Percentiles rank a stretch among this genome's conserved stretches.
Evolutionary conservation across 257 asterid genomes (phyloP).

Genomic region (Coffea canephora): DNA sequence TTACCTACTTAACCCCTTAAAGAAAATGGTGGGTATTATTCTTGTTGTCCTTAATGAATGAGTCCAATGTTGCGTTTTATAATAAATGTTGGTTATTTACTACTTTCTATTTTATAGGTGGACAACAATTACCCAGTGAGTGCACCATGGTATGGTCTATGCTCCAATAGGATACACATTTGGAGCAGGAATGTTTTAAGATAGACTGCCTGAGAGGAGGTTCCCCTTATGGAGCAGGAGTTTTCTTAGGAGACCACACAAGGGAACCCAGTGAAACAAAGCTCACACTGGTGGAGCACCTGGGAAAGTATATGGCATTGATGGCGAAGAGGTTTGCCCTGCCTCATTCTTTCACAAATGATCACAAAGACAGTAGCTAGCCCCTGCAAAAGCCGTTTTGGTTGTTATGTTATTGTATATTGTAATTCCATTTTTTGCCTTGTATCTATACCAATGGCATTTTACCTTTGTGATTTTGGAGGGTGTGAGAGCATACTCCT

Average conservation of each 20-base stretch:
- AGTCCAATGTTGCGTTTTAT: background rate
- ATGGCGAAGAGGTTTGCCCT: conserved; percentile 4
- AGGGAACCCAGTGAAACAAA: conserved; percentile 41
- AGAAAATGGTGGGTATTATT: background rate
- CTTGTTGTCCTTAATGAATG: too few relatives aligned
- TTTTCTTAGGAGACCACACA: conserved; percentile 40
- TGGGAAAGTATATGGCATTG: conserved; percentile 48
- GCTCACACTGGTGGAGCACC: conserved; percentile 45
- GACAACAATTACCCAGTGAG: conserved; percentile 78
- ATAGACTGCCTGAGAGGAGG: conserved; percentile 66
- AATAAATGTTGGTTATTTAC: background rate
- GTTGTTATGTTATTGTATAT: too few relatives aligned
- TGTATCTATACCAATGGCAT: too few relatives aligned
- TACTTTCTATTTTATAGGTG: conserved; percentile 38
- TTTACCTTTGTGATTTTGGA: too few relatives aligned
- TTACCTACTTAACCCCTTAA: background rate
- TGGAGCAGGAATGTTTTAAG: conserved; percentile 77
- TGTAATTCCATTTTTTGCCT: too few relatives aligned
- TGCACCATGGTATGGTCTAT: conserved; percentile 82
- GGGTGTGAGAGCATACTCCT: too few relatives aligned
- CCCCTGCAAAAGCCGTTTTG: too few relatives aligned
- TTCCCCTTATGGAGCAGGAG: conserved; percentile 52
- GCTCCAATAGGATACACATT: conserved; percentile 81
- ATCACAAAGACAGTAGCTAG: too few relatives aligned
- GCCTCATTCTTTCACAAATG: too few relatives aligned